These are phyloP conservation scores for Lipomyces starkeyi DNA, from an alignment of 805 yeast species.

Conservation along the genomic window DNA sequence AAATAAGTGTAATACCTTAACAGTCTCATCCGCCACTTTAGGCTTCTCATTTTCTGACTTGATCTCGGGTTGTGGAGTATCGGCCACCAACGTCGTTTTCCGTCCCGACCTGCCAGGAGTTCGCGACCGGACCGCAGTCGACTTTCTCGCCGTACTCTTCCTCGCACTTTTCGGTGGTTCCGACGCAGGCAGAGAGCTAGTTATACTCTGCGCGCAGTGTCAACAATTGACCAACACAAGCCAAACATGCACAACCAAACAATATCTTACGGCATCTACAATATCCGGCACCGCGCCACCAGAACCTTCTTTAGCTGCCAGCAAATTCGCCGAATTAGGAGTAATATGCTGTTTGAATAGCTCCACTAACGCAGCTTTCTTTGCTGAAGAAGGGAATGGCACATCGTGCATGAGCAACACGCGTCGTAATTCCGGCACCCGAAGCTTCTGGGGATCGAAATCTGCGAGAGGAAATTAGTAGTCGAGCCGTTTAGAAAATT, in stretches of 20 bases:
- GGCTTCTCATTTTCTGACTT: neutral
- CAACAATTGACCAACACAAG: neutral
- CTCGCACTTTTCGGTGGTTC: neutral
- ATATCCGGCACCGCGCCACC: conserved; percentile 48
- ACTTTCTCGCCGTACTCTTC: conserved; percentile 1
- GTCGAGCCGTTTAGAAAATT: neutral
- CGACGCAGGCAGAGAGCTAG: neutral
- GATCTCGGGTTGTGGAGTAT: neutral
- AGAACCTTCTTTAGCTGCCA: conserved; percentile 46
- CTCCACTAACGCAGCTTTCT: conserved; percentile 69
- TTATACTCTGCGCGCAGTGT: neutral
- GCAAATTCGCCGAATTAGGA: conserved; percentile 54
- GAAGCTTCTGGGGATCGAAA: conserved; percentile 71
- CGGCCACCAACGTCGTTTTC: neutral
- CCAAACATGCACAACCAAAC: neutral
- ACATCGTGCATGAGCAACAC: conserved; percentile 68
- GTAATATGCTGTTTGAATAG: conserved; percentile 54
- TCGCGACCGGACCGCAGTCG: neutral
- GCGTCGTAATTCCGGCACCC: conserved; percentile 72
- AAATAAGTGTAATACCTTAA: neutral
- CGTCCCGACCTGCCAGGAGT: neutral
- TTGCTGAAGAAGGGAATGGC: conserved; percentile 64
- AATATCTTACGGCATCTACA: conserved; percentile 46
- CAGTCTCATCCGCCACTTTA: neutral
- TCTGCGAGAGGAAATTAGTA: conserved; percentile 45